Conservation (phyloP, 495 filamentous ascomycete genomes). For the Aspergillus coremiiformis region DNA sequence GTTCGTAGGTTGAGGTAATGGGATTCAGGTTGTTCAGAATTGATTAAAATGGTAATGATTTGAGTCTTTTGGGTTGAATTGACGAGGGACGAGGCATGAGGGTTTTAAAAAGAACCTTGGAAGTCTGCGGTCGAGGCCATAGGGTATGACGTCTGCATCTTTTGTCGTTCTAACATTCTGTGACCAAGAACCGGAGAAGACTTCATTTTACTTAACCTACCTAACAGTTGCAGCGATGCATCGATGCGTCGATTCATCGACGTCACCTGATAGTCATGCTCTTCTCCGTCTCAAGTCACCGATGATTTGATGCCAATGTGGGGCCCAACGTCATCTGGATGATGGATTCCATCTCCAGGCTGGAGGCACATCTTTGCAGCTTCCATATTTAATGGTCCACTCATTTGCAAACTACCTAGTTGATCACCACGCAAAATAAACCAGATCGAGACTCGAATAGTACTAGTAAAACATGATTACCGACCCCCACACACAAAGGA, state of each 20-base stretch:
- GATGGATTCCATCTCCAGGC: not conserved
- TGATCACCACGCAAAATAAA: not conserved
- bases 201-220: too few species aligned
- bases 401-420: not conserved
- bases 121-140: not conserved
- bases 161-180: not conserved
- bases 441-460: not conserved
- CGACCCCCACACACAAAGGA: not conserved
- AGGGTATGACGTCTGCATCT: conserved; percentile 10
- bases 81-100: not conserved
- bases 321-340: not conserved
- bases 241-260: conserved; percentile 5
- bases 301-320: not conserved
- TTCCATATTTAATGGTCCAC: not conserved
- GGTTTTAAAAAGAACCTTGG: too few species aligned
- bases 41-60: not conserved
- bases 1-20: not conserved
- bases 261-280: conserved; percentile 27
- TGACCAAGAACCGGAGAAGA: too few species aligned
- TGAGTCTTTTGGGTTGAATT: too few species aligned
- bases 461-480: not conserved
- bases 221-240: not conserved
- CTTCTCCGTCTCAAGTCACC: conserved; percentile 1
- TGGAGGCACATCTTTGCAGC: not conserved
- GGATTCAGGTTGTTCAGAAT: not conserved